Evolutionary conservation across 495 filamentous ascomycete species (phyloP).

Genomic region (Lasiosphaeriaceae sp.): DNA sequence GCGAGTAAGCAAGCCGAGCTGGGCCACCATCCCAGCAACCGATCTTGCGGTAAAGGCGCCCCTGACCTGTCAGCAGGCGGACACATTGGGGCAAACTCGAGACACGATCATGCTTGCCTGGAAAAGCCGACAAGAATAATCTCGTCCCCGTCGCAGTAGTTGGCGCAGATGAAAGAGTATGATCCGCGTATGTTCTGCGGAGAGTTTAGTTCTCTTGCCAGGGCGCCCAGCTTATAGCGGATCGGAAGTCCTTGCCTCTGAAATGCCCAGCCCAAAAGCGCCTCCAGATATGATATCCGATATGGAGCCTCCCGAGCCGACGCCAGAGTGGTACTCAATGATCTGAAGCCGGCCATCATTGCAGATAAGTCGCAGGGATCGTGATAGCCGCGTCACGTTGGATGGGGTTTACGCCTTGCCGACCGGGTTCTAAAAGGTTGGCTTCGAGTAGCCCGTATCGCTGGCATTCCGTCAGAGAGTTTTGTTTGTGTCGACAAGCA

Average conservation of each 20-base stretch:
- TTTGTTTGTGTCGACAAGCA: not conserved
- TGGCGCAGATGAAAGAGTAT: constrained; percentile 64
- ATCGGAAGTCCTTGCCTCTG: constrained; percentile 3
- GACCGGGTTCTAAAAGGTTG: constrained; percentile 22
- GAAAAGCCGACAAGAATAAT: constrained; percentile 71
- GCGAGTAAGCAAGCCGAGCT: constrained; percentile 60
- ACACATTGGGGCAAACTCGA: not conserved
- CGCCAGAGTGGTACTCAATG: constrained; percentile 49
- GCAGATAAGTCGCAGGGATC: constrained; percentile 34
- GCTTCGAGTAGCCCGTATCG: constrained; percentile 34
- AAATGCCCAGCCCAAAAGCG: constrained; percentile 45
- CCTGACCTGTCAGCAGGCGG: constrained; percentile 15
- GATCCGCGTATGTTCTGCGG: constrained; percentile 55
- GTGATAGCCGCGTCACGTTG: constrained; percentile 48
- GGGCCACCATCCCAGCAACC: constrained; percentile 58
- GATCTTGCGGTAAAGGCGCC: constrained; percentile 69
- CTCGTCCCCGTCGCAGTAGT: constrained; percentile 64
- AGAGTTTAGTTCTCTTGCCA: constrained; percentile 20
- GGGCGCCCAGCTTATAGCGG: not conserved
- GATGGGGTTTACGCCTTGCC: constrained; percentile 39
- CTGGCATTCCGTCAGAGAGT: constrained; percentile 10
- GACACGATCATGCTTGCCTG: constrained; percentile 6
- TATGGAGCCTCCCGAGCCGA: constrained; percentile 44
- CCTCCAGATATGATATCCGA: constrained; percentile 46
- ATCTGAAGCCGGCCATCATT: constrained; percentile 39